Evolutionary conservation across 1,284 basidiomycete species (phyloP).

Genomic region (Rugosomyces carneus): DNA sequence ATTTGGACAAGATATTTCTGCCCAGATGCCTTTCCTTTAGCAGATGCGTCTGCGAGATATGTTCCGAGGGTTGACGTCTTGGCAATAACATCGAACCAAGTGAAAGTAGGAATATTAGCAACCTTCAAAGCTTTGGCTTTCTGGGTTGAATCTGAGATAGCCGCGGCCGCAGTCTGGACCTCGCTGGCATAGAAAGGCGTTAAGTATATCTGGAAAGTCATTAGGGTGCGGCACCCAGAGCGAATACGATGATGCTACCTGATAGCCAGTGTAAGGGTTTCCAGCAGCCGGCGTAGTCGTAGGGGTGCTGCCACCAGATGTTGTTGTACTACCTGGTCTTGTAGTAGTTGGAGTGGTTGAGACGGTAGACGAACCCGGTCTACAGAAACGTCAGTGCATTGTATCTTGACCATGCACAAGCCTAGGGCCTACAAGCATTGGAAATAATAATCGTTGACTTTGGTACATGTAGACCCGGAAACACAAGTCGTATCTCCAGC

Average conservation of each 20-base stretch:
- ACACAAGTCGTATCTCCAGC: slow-evolving; percentile 45
- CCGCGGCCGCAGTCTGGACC: slow-evolving; percentile 41
- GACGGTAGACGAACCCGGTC: slow-evolving; percentile 21
- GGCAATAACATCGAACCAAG: slow-evolving; percentile 51
- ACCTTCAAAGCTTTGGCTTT: slow-evolving; percentile 45
- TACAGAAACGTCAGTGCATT: slow-evolving; percentile 12
- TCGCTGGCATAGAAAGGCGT: slow-evolving; percentile 50
- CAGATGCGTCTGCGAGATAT: slow-evolving; percentile 47
- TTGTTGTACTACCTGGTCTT: slow-evolving; percentile 11
- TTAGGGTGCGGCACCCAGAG: not conserved
- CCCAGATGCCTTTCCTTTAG: slow-evolving; percentile 36
- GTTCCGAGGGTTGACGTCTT: slow-evolving; percentile 46
- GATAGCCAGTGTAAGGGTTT: slow-evolving; percentile 47
- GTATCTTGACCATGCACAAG: not conserved
- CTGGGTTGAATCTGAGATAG: slow-evolving; percentile 42
- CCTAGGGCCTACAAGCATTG: slow-evolving; percentile 44
- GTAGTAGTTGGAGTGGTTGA: slow-evolving; percentile 19
- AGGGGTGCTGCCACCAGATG: slow-evolving; percentile 15
- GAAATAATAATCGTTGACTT: slow-evolving; percentile 46
- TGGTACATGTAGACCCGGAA: slow-evolving; percentile 34
- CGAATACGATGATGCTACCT: slow-evolving; percentile 24
- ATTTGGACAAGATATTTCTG: slow-evolving; percentile 53
- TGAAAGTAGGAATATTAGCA: slow-evolving; percentile 53
- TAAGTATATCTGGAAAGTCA: slow-evolving; percentile 34
- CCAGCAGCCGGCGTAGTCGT: slow-evolving; percentile 35